A percentile compares a stretch with the other conserved stretches of the same genome.
phyloP scores from a whole-genome alignment of 2,329 filamentous ascomycete genomes.

The Botrytis paeoniae region DNA sequence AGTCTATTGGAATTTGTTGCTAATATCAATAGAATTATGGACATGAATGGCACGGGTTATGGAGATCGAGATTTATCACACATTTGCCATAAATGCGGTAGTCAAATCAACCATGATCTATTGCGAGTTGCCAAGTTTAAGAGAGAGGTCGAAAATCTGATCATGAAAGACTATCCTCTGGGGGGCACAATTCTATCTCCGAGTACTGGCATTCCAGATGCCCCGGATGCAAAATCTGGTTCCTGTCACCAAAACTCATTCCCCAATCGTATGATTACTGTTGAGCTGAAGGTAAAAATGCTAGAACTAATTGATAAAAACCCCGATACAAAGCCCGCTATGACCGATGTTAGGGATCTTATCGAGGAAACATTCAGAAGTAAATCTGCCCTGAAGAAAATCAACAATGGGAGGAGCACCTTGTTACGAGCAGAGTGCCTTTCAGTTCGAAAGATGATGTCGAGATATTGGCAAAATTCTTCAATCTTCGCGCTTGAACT shows the following conservation, averaged over 20 bases:
- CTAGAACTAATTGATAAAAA: slow-evolving; percentile 40
- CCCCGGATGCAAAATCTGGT: slow-evolving; percentile 29
- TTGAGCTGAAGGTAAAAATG: slow-evolving; percentile 45
- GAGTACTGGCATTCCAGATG: slow-evolving; percentile 49
- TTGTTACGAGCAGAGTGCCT: slow-evolving; percentile 40
- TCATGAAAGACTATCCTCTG: slow-evolving; percentile 52
- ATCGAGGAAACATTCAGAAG: slow-evolving; percentile 49
- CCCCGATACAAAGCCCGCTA: slow-evolving; percentile 39
- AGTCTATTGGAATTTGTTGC: slow-evolving; percentile 1
- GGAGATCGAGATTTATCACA: slow-evolving; percentile 55
- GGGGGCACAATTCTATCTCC: slow-evolving; percentile 64
- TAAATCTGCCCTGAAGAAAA: slow-evolving; percentile 40
- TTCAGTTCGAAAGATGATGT: slow-evolving; percentile 64
- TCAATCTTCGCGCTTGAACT: slow-evolving; percentile 64
- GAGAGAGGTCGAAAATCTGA: slow-evolving; percentile 51
- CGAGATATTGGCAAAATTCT: slow-evolving; percentile 66
- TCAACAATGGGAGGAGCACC: slow-evolving; percentile 39
- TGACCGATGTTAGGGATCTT: slow-evolving; percentile 50
- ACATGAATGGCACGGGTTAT: slow-evolving; percentile 52
- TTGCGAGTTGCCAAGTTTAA: slow-evolving; percentile 62
- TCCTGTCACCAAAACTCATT: slow-evolving; percentile 44
- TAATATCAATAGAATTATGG: slow-evolving; percentile 25
- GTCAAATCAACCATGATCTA: slow-evolving; percentile 52
- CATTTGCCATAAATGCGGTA: slow-evolving; percentile 51
- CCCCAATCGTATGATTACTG: slow-evolving; percentile 56